phyloP scores from a whole-genome alignment of 1,284 basidiomycete species.

The Ceratobasidium theobromae region DNA sequence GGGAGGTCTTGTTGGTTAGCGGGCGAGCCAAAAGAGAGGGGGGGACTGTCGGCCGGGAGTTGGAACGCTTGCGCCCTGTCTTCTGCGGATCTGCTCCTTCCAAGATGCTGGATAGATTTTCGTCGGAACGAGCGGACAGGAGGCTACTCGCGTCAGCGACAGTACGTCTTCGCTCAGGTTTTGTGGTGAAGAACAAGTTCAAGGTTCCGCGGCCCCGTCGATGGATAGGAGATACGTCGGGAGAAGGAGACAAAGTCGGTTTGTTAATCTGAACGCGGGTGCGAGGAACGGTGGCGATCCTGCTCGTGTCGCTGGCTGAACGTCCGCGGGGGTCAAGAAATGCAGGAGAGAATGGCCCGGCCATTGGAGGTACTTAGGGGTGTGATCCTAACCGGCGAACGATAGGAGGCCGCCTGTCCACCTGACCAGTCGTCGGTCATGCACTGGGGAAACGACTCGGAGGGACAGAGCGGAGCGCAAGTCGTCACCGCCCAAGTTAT shows the following conservation, averaged over 20 bases:
- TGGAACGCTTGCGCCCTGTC: not conserved
- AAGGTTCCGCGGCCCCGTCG: conserved; percentile 5
- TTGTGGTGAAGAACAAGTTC: conserved; percentile 2
- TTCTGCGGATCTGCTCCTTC: not conserved
- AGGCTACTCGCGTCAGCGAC: not conserved
- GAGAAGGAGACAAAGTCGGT: not conserved
- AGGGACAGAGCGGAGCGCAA: not conserved
- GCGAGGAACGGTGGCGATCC: not conserved
- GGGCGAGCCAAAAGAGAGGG: not conserved
- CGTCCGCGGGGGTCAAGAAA: not conserved
- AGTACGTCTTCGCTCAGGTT: not conserved
- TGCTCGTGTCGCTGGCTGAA: not conserved
- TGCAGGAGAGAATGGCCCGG: not conserved
- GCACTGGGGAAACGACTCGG: not conserved
- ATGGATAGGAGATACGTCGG: conserved; percentile 3
- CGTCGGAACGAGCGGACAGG: not conserved
- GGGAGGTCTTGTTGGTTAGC: not conserved
- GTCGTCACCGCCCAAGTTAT: not conserved
- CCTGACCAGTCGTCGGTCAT: conserved; percentile 25
- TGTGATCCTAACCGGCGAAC: not conserved
- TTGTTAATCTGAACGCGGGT: not conserved
- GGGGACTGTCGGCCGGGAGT: not conserved
- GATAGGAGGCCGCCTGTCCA: conserved; percentile 22
- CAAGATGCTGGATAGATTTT: not conserved
- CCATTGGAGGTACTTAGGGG: conserved; percentile 10